Evolutionary conservation across 176 grass and related monocot genomes (phyloP).

Genomic region (Phoenix dactylifera): DNA sequence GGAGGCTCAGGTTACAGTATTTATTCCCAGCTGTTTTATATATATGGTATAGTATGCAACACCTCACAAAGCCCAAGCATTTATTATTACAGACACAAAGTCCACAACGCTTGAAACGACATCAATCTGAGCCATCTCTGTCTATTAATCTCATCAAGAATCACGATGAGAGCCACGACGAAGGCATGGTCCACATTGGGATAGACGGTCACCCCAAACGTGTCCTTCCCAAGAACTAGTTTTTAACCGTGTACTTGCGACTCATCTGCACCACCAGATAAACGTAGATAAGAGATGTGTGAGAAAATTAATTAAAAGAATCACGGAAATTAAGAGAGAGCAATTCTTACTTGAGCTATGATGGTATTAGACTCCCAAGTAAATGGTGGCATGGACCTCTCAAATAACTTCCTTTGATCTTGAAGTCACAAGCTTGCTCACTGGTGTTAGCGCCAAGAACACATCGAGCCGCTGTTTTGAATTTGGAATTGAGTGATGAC

Average conservation of each 20-base stretch:
- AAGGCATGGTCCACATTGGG: slow-evolving; percentile 41
- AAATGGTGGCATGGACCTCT: slow-evolving; percentile 22
- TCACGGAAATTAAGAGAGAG: too few species aligned
- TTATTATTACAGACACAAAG: too few species aligned
- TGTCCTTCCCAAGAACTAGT: slow-evolving; percentile 22
- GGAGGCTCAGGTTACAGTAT: too few species aligned
- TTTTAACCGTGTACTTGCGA: slow-evolving; percentile 33
- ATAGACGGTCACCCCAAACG: slow-evolving; percentile 26
- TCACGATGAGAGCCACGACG: slow-evolving; percentile 30
- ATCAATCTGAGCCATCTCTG: too few species aligned
- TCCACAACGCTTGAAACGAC: too few species aligned
- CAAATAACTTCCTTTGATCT: slow-evolving; percentile 36
- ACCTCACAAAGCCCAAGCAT: too few species aligned
- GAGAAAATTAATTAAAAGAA: too few species aligned
- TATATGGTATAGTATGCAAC: too few species aligned
- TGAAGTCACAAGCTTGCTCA: slow-evolving; percentile 28
- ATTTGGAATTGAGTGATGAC: slow-evolving; percentile 17
- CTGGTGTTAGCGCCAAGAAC: slow-evolving; percentile 55
- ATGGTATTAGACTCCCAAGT: slow-evolving; percentile 14
- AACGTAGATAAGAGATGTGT: too few species aligned
- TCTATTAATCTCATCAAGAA: slow-evolving; percentile 44
- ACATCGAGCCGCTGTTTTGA: slow-evolving; percentile 41
- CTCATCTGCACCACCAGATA: slow-evolving; percentile 34
- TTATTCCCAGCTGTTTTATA: too few species aligned
- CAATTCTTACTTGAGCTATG: slow-evolving; percentile 42